Base-by-base conservation (phyloP, 192 early-diverging fungal species). In the Podila epigama region DNA sequence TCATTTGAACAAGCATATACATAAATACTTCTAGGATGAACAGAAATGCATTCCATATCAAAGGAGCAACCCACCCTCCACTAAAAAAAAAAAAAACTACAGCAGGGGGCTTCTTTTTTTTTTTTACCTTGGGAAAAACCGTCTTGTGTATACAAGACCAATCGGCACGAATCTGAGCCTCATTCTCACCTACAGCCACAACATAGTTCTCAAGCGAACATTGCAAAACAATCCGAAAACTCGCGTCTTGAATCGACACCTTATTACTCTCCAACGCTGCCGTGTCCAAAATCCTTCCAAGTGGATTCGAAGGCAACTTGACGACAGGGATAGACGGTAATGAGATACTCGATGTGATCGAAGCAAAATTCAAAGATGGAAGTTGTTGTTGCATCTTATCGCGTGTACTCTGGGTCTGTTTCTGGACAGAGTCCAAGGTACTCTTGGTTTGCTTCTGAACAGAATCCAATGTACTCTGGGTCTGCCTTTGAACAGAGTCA, bases 131-230 rank as follows among this genome's bases (percentile, higher is more conserved):
- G 42, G 66, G 66, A 29, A 77, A 77, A 11, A 77, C 66, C 3
- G 73, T 77, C 48, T 77, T 77, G 40, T 77, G 73, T 16, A 77
- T 77, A 42, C 73, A 77, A 7, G 61, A 65, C 73, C 73, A 77
- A 41, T 77, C 61, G 3, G 73, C 66, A n/a, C 73, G 59, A 31
- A 77, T 77, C 16, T 51, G 28, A 2, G 56, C 27, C 36, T 68
- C 73, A 15, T 68, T 60, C 37, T 63, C 36, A 12, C 65, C 66
- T 13, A 77, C 22, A 31, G 73, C 73, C 18, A 77, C 66, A 13
- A 77, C 66, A 16, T 68, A 64, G 48, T 64, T 77, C 35, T 60
- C 66, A 13, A n/a, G 61, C 11, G 73, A 59, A 36, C 73, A 77
- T 48, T 77, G 73, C 29, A 77, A 18, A 7, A 77, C 60, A 31